Base-by-base conservation (phyloP, 2,329 filamentous ascomycete genomes). In the Calonectria pseudoturangicola region DNA sequence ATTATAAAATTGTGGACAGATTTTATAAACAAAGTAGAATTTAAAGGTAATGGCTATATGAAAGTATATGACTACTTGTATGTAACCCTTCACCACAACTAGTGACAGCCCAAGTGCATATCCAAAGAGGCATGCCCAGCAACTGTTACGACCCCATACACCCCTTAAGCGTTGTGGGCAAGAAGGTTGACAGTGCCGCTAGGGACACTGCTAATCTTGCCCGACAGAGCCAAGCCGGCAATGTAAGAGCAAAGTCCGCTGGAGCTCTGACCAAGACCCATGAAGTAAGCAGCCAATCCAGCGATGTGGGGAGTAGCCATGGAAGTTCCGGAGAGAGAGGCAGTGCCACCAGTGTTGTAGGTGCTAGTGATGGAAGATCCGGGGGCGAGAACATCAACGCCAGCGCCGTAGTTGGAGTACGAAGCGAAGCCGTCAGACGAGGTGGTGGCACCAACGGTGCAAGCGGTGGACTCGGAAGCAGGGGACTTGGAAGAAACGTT, bases 371-470 rank as follows among this genome's bases (percentile, higher is more conserved):
- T 84, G 68, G 80, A 77, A 13, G 82, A 82, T 21, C 89, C 89
- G 3, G 89, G 88, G 2, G 88, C 89, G 47, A 88, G 87, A 75
- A 91, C 82, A 72, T 90, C 88, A 60, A 90, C 84, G 36, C 85
- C 48, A 30, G 79, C 69, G 68, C 89, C 89, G 64, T 84, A 89
- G 86, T 91, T 91, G 80, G 88, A 90, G 84, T 86, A 90, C 58
- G 79, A 81, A 33, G 89, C 84, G 41, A 84, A 81, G 48, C 76
- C 76, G 73, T 89, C 86, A 58, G 74, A 77, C 16, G 68, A 76
- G 48, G 83, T 82, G 36, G 85, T 88, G 27, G 89, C 87, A 27
- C 87, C 89, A n/a, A 90, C 88, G 1, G 89, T 91, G 81, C 89
- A 89, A 43, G 84, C 89, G 30, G 78, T 81, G 3, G 84, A 69